phyloP scores from a whole-genome alignment of 495 filamentous ascomycete species.

The Podospora appendiculata region DNA sequence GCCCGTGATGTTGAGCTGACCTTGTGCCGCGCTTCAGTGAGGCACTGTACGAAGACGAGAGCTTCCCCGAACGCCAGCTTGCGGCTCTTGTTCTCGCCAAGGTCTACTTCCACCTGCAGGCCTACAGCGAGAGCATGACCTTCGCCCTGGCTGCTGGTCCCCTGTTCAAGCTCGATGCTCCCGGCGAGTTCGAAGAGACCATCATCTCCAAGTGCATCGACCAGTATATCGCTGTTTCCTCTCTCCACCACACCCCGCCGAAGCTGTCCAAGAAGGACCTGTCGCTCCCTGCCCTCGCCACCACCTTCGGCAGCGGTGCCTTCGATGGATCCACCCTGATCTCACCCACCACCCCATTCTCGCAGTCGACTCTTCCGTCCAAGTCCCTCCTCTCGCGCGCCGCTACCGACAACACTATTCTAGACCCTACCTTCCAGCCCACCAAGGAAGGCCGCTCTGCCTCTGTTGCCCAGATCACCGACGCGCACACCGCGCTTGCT shows the following conservation, averaged over 20 bases:
- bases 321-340: conserved; percentile 57
- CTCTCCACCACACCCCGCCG: conserved; percentile 52
- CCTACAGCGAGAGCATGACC: conserved; percentile 98
- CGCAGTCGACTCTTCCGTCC: conserved; percentile 79
- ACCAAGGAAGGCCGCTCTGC: conserved; percentile 40
- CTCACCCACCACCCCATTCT: conserved; percentile 88
- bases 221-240: conserved; percentile 86
- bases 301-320: conserved; percentile 61
- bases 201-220: conserved; percentile 98
- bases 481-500: conserved; percentile 51
- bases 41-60: conserved; percentile 93
- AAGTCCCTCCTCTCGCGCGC: conserved; percentile 79
- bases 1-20: no score
- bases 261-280: conserved; percentile 36
- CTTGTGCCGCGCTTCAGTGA: conserved; percentile 48
- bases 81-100: conserved; percentile 93
- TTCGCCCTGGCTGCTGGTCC: conserved; percentile 95
- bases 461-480: conserved; percentile 36
- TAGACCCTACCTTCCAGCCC: conserved; percentile 50
- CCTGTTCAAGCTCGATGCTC: conserved; percentile 83
- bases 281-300: conserved; percentile 60
- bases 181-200: conserved; percentile 96
- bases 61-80: conserved; percentile 87
- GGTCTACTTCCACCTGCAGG: conserved; percentile 97
- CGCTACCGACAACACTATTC: conserved; percentile 53